Base-by-base conservation (phyloP, 805 yeast genomes). In the Suhomyces sp. region DNA sequence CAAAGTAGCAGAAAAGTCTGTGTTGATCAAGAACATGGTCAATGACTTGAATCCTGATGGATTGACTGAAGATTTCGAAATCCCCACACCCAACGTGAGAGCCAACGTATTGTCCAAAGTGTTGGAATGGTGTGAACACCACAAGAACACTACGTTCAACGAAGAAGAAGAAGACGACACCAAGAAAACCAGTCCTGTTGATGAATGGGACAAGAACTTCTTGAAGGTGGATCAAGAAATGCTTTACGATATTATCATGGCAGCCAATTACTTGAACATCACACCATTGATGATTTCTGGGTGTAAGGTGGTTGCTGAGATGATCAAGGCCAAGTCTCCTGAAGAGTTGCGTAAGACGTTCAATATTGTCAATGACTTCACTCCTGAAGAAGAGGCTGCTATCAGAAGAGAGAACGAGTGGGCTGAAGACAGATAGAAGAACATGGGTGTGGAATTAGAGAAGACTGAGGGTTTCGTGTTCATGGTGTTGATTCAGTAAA, bases 121-220 rank as follows among this genome's bases (percentile, higher is more conserved):
- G n/a, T 70, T 91, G 35, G 96, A 91, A 57, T 91, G 96, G 95
- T 88, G 96, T 52, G 95, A 86, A 54, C 93, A 91, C 59, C 96
- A 91, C 69, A 84, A 82, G 59, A 88, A 86, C 56, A 76, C 84
- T 7, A 70, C 70, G 13, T 81, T 81, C 61, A 85, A 86, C 13
- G 88, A 81, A 43, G 79, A 75, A 31, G 87, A 79, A 39, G 96
- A 87, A 44, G 90, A 83, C 35, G 95, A 87, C 48, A 76, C 86
- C 16, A 79, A 84, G 58, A 86, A 85, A 56, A 74, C 91, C n/a
- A 88, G 88, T 2, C 96, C 95, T 3, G 88, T 91, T 33, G 91
- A 84, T 43, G 88, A 88, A 30, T 91, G 98, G 98, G 98, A 91
- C 64, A 85, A 86, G 60, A 87, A 85, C 60, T 91, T 90, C 60